Evolutionary conservation across 805 yeast species (phyloP).

Genomic region (Lachancea waltii): DNA sequence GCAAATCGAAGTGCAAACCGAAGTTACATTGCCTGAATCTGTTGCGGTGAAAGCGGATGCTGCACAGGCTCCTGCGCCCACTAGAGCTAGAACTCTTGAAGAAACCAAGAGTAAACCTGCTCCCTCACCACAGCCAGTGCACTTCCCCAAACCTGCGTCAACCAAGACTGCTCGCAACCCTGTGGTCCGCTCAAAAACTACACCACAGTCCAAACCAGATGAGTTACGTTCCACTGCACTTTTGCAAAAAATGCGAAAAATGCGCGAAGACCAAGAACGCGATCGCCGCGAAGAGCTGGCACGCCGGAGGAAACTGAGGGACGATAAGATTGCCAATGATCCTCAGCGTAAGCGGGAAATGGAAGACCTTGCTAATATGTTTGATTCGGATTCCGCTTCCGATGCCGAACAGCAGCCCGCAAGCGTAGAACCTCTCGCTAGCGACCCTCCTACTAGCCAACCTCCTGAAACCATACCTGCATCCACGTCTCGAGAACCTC

Average conservation of each 20-base stretch:
- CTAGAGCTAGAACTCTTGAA: too few relatives aligned
- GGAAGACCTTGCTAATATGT: slow-evolving; percentile 25
- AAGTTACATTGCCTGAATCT: too few relatives aligned
- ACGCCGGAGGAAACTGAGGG: slow-evolving; percentile 21
- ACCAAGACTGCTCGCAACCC: too few relatives aligned
- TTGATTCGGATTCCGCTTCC: slow-evolving; percentile 21
- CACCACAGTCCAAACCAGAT: too few relatives aligned
- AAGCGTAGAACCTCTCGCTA: neutral
- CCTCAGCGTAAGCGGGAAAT: slow-evolving; percentile 28
- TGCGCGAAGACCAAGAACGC: slow-evolving; percentile 27
- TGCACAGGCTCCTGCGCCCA: slow-evolving; percentile 3
- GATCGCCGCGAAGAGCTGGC: slow-evolving; percentile 25
- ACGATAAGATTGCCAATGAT: slow-evolving; percentile 14
- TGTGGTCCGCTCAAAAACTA: too few relatives aligned
- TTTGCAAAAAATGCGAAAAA: slow-evolving; percentile 29
- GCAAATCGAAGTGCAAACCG: slow-evolving; percentile 2
- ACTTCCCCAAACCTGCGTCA: too few relatives aligned
- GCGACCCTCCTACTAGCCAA: too few relatives aligned
- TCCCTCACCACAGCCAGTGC: too few relatives aligned
- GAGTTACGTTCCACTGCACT: slow-evolving; percentile 30
- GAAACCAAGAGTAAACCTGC: too few relatives aligned
- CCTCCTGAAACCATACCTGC: too few relatives aligned
- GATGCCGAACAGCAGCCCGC: neutral
- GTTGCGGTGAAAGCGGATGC: slow-evolving; percentile 8
- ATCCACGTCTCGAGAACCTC: slow-evolving; percentile 4